Evolutionary conservation across 139 green algal species (phyloP).

Genomic region (Chlamydomonas schloesseri): DNA sequence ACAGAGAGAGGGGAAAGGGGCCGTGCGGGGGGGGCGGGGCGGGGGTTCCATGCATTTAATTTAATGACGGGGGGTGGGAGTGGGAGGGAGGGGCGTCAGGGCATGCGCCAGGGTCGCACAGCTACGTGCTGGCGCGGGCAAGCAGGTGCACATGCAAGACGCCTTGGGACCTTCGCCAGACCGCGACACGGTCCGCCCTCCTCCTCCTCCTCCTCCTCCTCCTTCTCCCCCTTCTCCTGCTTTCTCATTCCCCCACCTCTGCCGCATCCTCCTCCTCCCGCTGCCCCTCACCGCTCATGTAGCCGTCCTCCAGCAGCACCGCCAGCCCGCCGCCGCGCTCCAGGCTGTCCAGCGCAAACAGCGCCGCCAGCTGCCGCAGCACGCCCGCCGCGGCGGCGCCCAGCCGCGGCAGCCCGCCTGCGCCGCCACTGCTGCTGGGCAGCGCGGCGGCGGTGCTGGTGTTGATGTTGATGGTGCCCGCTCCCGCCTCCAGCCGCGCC

Average conservation of each 20-base stretch:
- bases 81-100: no score
- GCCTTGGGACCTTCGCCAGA: no score
- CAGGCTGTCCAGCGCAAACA: conserved; percentile 75
- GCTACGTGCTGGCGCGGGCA: no score
- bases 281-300: conserved; percentile 49
- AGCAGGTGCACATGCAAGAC: no score
- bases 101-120: no score
- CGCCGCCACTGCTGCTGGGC: background rate
- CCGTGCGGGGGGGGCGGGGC: background rate
- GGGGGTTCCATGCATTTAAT: no score
- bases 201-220: background rate
- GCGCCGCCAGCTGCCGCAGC: conserved; percentile 71
- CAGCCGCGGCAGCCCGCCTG: conserved; percentile 4
- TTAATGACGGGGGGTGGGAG: no score
- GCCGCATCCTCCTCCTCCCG: background rate
- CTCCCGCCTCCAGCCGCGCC: background rate
- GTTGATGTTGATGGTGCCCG: background rate
- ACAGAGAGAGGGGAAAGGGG: no score
- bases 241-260: background rate
- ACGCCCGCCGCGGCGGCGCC: conserved; percentile 36
- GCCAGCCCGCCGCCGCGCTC: conserved; percentile 63
- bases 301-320: conserved; percentile 79
- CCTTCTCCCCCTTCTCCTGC: background rate
- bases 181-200: no score
- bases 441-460: no score